phyloP scores from a whole-genome alignment of 2,329 filamentous ascomycete genomes.

The Alternaria panax region DNA sequence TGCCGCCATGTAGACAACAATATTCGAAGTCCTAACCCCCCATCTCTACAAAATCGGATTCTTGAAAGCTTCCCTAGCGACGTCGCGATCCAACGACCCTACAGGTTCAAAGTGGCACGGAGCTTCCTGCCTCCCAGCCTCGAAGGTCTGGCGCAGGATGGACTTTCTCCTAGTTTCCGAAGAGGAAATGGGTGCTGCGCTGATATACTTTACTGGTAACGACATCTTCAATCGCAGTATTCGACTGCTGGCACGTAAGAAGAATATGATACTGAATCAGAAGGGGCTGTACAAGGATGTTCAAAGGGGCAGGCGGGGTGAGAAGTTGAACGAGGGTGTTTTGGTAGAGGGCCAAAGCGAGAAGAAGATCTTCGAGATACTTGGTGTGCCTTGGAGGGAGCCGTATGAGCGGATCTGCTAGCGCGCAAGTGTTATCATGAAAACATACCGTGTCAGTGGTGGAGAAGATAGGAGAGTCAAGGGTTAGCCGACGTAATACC shows the following conservation, averaged over 20 bases:
- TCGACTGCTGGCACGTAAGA: conserved; percentile 78
- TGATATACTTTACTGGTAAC: conserved; percentile 96
- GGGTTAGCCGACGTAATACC: neutral
- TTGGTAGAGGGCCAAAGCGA: conserved; percentile 79
- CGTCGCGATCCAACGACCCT: conserved; percentile 56
- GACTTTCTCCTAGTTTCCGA: conserved; percentile 86
- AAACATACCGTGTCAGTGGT: neutral
- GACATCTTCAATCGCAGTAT: conserved; percentile 93
- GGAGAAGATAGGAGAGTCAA: neutral
- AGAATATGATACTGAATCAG: conserved; percentile 86
- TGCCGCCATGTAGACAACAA: conserved; percentile 66
- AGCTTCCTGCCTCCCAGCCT: conserved; percentile 73
- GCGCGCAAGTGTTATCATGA: neutral
- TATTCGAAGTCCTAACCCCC: conserved; percentile 69
- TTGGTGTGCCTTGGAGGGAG: conserved; percentile 84
- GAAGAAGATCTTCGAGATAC: conserved; percentile 77
- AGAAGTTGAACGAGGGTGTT: conserved; percentile 71
- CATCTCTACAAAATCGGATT: conserved; percentile 68
- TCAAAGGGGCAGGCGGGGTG: conserved; percentile 63
- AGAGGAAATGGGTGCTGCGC: conserved; percentile 78
- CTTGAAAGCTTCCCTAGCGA: conserved; percentile 73
- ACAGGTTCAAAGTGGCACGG: conserved; percentile 85
- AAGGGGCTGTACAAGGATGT: conserved; percentile 77
- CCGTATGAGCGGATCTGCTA: conserved; percentile 49
- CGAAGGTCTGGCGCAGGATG: conserved; percentile 75